Evolutionary conservation across 768 basidiomycete genomes (phyloP).

Genomic region (Kwoniella newhampshirensis): DNA sequence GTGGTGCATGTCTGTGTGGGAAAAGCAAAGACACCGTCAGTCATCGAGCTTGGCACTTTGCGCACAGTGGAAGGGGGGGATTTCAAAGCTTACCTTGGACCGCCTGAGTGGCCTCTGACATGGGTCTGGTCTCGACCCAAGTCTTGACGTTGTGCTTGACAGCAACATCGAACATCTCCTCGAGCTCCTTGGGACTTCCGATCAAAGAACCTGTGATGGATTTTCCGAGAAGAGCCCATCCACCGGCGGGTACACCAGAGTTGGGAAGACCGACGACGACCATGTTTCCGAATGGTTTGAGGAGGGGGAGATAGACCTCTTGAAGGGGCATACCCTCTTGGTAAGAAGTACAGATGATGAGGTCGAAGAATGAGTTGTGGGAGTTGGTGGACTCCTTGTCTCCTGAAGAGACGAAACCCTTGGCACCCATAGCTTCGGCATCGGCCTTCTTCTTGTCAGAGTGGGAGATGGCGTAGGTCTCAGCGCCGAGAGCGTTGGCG

Average conservation of each 20-base stretch:
- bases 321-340: slow-evolving; percentile 48
- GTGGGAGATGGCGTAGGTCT: slow-evolving; percentile 64
- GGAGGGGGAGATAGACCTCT: slow-evolving; percentile 25
- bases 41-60: not conserved
- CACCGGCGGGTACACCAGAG: slow-evolving; percentile 52
- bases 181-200: slow-evolving; percentile 21
- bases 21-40: not conserved
- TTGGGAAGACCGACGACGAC: slow-evolving; percentile 35
- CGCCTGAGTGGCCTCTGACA: slow-evolving; percentile 26
- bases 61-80: not conserved
- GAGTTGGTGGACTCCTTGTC: slow-evolving; percentile 41
- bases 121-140: slow-evolving; percentile 27
- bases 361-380: slow-evolving; percentile 49
- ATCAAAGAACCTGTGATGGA: slow-evolving; percentile 18
- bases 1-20: slow-evolving; percentile 26
- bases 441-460: slow-evolving; percentile 60
- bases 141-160: slow-evolving; percentile 29
- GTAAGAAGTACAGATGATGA: slow-evolving; percentile 55
- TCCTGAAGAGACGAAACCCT: slow-evolving; percentile 59
- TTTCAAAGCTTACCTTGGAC: slow-evolving; percentile 5
- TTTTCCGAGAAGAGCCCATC: slow-evolving; percentile 31
- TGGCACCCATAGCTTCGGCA: slow-evolving; percentile 62
- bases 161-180: slow-evolving; percentile 31
- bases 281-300: slow-evolving; percentile 26
- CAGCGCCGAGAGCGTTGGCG: slow-evolving; percentile 61